These are phyloP conservation scores for Stromatinia cepivora DNA, from an alignment of 2,329 filamentous ascomycete genomes.

Conservation along the genomic window DNA sequence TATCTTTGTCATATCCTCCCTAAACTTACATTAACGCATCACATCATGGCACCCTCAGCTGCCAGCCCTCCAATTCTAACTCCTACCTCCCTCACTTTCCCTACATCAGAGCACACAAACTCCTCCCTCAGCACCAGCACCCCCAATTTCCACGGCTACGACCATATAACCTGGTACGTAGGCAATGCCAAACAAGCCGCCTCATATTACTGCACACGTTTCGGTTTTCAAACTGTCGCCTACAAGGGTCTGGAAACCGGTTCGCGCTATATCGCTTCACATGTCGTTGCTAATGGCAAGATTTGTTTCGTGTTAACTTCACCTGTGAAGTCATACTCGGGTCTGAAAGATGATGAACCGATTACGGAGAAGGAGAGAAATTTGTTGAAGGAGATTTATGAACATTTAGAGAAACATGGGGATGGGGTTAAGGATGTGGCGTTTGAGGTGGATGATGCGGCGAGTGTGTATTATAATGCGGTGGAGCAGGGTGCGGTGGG, in stretches of 20 bases:
- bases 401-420: conserved; percentile 81
- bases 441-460: conserved; percentile 89
- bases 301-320: conserved; percentile 84
- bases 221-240: conserved; percentile 81
- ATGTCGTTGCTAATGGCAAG: conserved; percentile 75
- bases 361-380: conserved; percentile 63
- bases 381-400: conserved; percentile 73
- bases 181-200: conserved; percentile 96
- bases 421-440: conserved; percentile 95
- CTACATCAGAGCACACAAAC: conserved; percentile 33
- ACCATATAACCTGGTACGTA: conserved; percentile 94
- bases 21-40: background rate
- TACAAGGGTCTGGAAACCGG: conserved; percentile 89
- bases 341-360: conserved; percentile 58
- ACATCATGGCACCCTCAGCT: conserved; percentile 36
- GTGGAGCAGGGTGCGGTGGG: conserved; percentile 63
- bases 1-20: background rate
- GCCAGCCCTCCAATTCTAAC: conserved; percentile 24
- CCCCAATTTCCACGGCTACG: conserved; percentile 75
- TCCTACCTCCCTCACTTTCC: conserved; percentile 41
- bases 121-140: conserved; percentile 28
- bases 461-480: conserved; percentile 74
- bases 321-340: conserved; percentile 64
- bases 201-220: conserved; percentile 80
- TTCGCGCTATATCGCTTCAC: conserved; percentile 75